Evolutionary conservation across 2,329 filamentous ascomycete genomes (phyloP).

Genomic region (Colletotrichum spaethianum): DNA sequence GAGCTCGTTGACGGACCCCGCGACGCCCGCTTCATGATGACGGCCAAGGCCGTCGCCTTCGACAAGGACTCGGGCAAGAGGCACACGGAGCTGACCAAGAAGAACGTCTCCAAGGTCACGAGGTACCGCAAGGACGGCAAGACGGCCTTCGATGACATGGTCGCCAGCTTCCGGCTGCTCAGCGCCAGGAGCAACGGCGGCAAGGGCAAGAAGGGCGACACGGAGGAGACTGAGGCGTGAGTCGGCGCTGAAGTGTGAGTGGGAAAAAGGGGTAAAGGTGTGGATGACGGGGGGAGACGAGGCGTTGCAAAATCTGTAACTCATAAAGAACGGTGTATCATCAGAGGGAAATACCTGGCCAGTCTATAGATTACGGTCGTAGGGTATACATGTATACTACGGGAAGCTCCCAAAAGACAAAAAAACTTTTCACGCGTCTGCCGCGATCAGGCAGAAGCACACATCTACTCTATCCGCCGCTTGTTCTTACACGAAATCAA

Average conservation of each 20-base stretch:
- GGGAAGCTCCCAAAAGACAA: slow-evolving; percentile 29
- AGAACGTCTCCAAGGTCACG: slow-evolving; percentile 89
- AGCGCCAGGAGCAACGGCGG: slow-evolving; percentile 44
- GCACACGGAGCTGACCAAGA: slow-evolving; percentile 79
- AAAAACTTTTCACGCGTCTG: slow-evolving; percentile 40
- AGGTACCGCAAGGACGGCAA: slow-evolving; percentile 78
- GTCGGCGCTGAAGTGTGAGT: not conserved
- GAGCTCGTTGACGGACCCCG: slow-evolving; percentile 95
- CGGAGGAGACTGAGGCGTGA: slow-evolving; percentile 28
- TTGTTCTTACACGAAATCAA: slow-evolving; percentile 84
- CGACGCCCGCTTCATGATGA: slow-evolving; percentile 96
- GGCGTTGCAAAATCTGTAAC: slow-evolving; percentile 15
- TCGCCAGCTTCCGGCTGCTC: slow-evolving; percentile 58
- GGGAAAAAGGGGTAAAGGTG: not conserved
- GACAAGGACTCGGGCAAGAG: slow-evolving; percentile 68
- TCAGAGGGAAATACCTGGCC: slow-evolving; percentile 37
- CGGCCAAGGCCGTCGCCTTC: slow-evolving; percentile 84
- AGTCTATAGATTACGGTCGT: slow-evolving; percentile 39
- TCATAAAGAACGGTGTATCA: slow-evolving; percentile 31
- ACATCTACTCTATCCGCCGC: slow-evolving; percentile 31
- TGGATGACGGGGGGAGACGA: slow-evolving; percentile 1
- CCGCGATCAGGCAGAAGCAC: slow-evolving; percentile 1
- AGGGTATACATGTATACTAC: slow-evolving; percentile 42
- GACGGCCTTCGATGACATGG: slow-evolving; percentile 76
- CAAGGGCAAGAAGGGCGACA: slow-evolving; percentile 50